Evolutionary conservation across 2,329 filamentous ascomycete genomes (phyloP).

Genomic region (Coniochaeta sp.): DNA sequence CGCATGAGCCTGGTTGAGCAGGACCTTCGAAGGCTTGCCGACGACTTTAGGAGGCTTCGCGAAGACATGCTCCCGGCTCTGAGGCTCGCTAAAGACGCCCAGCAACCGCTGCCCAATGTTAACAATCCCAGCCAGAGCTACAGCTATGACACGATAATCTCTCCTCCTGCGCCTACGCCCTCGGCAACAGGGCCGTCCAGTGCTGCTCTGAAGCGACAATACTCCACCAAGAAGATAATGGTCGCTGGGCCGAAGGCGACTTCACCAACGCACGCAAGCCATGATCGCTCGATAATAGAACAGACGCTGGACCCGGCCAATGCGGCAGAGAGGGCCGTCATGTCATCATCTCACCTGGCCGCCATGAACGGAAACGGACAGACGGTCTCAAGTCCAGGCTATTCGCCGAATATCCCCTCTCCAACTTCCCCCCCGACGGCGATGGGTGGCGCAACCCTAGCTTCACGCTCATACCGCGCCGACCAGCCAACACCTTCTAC

Average conservation of each 20-base stretch:
- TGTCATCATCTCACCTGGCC: conserved; percentile 62
- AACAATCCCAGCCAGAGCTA: conserved; percentile 35
- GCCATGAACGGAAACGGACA: conserved; percentile 60
- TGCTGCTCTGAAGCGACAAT: conserved; percentile 59
- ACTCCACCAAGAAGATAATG: conserved; percentile 69
- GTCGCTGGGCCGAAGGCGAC: conserved; percentile 66
- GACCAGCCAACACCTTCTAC: conserved; percentile 48
- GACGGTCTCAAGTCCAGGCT: conserved; percentile 45
- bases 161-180: conserved; percentile 51
- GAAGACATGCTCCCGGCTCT: conserved; percentile 90
- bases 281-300: conserved; percentile 58
- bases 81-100: conserved; percentile 84
- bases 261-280: conserved; percentile 65
- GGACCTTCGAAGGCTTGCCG: conserved; percentile 74
- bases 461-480: conserved; percentile 52
- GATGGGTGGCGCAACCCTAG: conserved; percentile 45
- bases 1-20: conserved; percentile 77
- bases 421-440: conserved; percentile 60
- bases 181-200: conserved; percentile 43
- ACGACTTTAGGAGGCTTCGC: conserved; percentile 81
- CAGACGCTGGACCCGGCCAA: conserved; percentile 62
- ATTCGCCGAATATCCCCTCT: conserved; percentile 60
- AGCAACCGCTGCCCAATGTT: conserved; percentile 70
- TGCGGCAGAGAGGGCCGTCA: conserved; percentile 59
- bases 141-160: conserved; percentile 45